These are phyloP conservation scores for Fraxinus dipetala DNA, from an alignment of 305 asterid species.

Conservation along the genomic window DNA sequence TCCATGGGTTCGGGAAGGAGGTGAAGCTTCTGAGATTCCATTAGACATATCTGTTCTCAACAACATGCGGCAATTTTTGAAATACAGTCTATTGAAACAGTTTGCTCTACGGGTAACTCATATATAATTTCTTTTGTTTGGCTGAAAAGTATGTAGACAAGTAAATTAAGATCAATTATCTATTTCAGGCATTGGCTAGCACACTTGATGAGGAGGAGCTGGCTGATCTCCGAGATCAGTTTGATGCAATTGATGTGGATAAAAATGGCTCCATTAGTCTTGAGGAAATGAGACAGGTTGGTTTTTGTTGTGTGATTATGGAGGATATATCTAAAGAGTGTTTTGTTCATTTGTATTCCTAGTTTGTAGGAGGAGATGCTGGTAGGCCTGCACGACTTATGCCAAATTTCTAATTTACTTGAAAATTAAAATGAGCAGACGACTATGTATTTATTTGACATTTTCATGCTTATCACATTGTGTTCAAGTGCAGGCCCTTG, in stretches of 20 bases:
- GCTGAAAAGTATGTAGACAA: not conserved
- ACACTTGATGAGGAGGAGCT: constrained; percentile 88
- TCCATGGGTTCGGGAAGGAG: constrained; percentile 99
- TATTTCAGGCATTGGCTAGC: constrained; percentile 82
- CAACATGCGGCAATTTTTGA: constrained; percentile 93
- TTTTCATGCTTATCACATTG: not conserved
- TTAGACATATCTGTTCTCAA: constrained; percentile 86
- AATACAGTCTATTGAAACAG: constrained; percentile 82
- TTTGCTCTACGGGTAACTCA: constrained; percentile 84
- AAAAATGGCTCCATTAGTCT: constrained; percentile 92
- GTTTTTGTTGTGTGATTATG: constrained; percentile 7
- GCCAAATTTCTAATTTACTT: not conserved
- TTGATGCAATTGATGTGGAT: constrained; percentile 91
- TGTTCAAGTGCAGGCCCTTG: constrained; percentile 63
- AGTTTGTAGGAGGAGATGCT: not conserved
- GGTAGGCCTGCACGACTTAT: not conserved
- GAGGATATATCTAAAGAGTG: not conserved
- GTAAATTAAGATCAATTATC: constrained; percentile 3
- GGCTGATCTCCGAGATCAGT: constrained; percentile 85
- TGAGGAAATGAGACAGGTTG: constrained; percentile 97
- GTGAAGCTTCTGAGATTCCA: constrained; percentile 96
- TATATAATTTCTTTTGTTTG: not conserved
- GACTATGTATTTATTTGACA: not conserved
- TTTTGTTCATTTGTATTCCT: not conserved
- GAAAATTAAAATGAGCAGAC: not conserved